Conservation (phyloP, 1,139 yeast species). For the Candida labiduridarum region DNA sequence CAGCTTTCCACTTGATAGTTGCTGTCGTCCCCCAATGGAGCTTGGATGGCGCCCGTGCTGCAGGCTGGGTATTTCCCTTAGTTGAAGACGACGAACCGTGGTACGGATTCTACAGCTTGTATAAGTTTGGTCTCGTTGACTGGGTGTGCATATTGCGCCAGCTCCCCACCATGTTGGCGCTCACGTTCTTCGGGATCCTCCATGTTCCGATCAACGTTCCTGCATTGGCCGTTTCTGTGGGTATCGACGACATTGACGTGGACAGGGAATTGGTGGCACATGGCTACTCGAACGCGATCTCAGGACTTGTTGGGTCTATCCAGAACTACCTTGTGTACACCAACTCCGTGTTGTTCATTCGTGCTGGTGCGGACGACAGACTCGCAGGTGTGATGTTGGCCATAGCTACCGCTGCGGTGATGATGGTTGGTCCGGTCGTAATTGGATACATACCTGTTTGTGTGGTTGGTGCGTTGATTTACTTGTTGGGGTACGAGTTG, state of each 20-base stretch:
- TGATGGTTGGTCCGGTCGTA: slow-evolving; percentile 89
- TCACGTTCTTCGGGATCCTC: slow-evolving; percentile 91
- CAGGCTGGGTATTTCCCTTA: slow-evolving; percentile 83
- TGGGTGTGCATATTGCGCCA: slow-evolving; percentile 72
- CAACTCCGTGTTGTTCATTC: slow-evolving; percentile 83
- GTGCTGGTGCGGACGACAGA: slow-evolving; percentile 92
- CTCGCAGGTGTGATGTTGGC: slow-evolving; percentile 88
- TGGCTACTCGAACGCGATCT: slow-evolving; percentile 86
- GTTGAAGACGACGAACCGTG: slow-evolving; percentile 76
- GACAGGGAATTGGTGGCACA: slow-evolving; percentile 94
- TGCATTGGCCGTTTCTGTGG: slow-evolving; percentile 88
- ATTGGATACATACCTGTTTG: slow-evolving; percentile 93
- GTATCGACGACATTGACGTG: slow-evolving; percentile 84
- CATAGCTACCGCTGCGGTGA: slow-evolving; percentile 72
- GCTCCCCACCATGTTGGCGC: slow-evolving; percentile 90
- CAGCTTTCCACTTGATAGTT: slow-evolving; percentile 68
- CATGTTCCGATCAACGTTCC: slow-evolving; percentile 98
- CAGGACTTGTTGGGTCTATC: slow-evolving; percentile 84
- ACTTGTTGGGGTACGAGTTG: slow-evolving; percentile 85
- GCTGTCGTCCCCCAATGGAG: slow-evolving; percentile 66
- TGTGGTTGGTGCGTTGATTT: slow-evolving; percentile 92
- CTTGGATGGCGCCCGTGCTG: slow-evolving; percentile 59
- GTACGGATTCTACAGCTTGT: slow-evolving; percentile 80
- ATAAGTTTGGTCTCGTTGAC: slow-evolving; percentile 69
- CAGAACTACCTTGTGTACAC: slow-evolving; percentile 95